Conservation (phyloP, 2,329 filamentous ascomycete species). For the Apiospora arundinis region DNA sequence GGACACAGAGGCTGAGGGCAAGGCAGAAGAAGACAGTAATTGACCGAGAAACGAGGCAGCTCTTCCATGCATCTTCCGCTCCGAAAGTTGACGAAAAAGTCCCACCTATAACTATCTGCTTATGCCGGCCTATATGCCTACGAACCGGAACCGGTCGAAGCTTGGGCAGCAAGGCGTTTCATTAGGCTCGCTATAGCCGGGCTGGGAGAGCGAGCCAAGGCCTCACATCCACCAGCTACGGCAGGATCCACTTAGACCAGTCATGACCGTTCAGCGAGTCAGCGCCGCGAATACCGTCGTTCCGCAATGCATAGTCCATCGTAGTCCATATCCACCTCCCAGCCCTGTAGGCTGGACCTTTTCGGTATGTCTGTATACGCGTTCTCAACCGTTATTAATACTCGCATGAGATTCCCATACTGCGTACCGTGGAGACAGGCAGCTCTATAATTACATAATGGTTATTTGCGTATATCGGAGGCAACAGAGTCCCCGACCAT, state of each 20-base stretch:
- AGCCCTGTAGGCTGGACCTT: slow-evolving; percentile 7
- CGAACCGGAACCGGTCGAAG: not conserved
- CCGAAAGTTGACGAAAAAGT: not conserved
- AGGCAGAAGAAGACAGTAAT: slow-evolving; percentile 10
- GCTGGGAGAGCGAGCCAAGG: not conserved
- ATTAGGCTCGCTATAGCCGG: slow-evolving; percentile 15
- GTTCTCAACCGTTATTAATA: slow-evolving; percentile 3
- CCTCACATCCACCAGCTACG: slow-evolving; percentile 11
- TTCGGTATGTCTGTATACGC: not conserved
- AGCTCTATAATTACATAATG: slow-evolving; percentile 3
- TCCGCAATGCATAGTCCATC: not conserved
- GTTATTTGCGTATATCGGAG: slow-evolving; percentile 1
- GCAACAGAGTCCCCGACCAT: not conserved
- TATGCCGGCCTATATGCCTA: not conserved
- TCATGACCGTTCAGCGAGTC: not conserved
- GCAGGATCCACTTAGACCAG: slow-evolving; percentile 15
- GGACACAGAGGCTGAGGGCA: slow-evolving; percentile 7
- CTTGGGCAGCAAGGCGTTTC: slow-evolving; percentile 18
- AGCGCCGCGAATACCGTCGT: not conserved
- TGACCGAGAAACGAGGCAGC: slow-evolving; percentile 16
- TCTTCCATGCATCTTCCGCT: not conserved
- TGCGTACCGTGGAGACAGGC: not conserved
- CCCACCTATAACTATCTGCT: not conserved
- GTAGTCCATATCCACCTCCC: slow-evolving; percentile 2
- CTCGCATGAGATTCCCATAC: not conserved